Conservation (phyloP, 148 eudicot genomes). For the Vaccinium vitisidaea region DNA sequence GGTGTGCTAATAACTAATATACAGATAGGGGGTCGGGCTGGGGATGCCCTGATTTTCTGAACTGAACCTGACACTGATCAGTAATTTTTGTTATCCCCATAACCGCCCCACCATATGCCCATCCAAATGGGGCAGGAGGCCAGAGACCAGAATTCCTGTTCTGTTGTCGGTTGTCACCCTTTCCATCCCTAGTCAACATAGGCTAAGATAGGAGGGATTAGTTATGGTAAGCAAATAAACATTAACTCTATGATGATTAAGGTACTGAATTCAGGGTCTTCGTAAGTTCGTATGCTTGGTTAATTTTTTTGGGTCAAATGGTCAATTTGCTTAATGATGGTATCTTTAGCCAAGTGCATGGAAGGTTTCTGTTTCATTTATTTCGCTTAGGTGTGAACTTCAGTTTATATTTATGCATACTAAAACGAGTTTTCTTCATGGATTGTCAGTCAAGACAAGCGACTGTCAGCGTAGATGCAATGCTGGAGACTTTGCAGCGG, state of each 20-base stretch:
- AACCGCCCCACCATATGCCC: neutral
- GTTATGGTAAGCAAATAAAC: neutral
- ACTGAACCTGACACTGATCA: neutral
- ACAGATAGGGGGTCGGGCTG: neutral
- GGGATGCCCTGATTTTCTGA: neutral
- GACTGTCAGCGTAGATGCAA: conserved; percentile 67
- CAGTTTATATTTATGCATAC: conserved; percentile 1
- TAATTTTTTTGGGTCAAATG: neutral
- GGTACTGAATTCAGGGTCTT: neutral
- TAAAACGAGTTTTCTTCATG: conserved; percentile 1
- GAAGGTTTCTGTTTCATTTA: neutral
- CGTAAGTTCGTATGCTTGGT: neutral
- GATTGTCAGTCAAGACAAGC: conserved; percentile 76
- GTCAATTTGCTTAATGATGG: neutral
- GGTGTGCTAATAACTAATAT: neutral
- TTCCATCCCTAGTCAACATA: neutral
- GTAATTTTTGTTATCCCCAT: neutral
- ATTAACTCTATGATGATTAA: neutral
- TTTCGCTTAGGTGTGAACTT: neutral
- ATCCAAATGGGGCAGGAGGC: neutral
- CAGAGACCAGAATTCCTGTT: neutral
- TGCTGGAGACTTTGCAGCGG: conserved; percentile 77
- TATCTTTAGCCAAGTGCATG: neutral
- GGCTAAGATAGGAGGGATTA: neutral
- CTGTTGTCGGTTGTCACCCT: neutral